phyloP scores from a whole-genome alignment of 208 protist genomes.

The Trichomonas vaginalis region DNA sequence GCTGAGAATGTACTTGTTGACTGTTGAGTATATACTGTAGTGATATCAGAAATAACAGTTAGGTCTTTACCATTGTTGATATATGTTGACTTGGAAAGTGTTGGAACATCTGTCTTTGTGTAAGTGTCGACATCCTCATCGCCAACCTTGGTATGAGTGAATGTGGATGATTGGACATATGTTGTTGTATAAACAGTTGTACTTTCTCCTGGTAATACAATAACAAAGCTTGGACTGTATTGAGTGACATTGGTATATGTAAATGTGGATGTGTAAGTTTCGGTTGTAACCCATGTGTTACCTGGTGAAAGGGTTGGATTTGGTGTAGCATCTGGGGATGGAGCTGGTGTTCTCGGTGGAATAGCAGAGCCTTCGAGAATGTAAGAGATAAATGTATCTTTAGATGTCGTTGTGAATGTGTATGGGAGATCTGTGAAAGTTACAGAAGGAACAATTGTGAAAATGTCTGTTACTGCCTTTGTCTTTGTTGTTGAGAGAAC shows the following conservation, averaged over 20 bases:
- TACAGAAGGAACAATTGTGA: not conserved
- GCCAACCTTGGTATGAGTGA: not conserved
- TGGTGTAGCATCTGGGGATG: not conserved
- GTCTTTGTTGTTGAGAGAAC: not conserved
- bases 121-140: not conserved
- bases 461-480: no score
- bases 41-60: not conserved
- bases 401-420: not conserved
- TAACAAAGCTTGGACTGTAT: not conserved
- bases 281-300: not conserved
- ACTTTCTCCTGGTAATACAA: not conserved
- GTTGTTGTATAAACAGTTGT: not conserved
- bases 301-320: not conserved
- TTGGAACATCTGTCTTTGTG: not conserved
- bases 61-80: not conserved
- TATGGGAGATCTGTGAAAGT: not conserved
- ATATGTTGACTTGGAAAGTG: not conserved
- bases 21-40: not conserved
- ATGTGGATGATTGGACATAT: not conserved
- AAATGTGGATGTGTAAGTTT: not conserved
- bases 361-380: not conserved
- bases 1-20: not conserved
- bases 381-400: not conserved
- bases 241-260: not conserved
- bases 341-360: not conserved